Percentiles rank a stretch among this genome's conserved stretches.
Evolutionary conservation across 768 basidiomycete species (phyloP).

Genomic region (Suillus tomentosus): DNA sequence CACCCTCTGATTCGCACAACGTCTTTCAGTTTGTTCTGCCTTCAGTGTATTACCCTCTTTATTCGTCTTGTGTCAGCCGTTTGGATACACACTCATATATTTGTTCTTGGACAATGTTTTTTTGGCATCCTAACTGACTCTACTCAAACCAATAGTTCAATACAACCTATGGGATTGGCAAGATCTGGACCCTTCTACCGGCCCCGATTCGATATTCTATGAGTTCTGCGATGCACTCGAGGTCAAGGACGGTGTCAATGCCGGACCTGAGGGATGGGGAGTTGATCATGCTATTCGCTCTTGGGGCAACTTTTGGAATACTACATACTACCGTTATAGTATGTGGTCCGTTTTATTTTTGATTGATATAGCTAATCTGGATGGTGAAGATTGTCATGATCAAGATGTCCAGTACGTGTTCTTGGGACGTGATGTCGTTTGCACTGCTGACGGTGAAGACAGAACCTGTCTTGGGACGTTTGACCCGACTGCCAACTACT

Average conservation of each 20-base stretch:
- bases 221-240: constrained; percentile 43
- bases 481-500: constrained; percentile 40
- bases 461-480: constrained; percentile 45
- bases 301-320: constrained; percentile 62
- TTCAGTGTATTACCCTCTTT: neutral
- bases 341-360: constrained; percentile 21
- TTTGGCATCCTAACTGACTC: neutral
- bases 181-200: constrained; percentile 49
- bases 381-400: constrained; percentile 51
- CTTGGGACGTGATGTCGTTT: neutral
- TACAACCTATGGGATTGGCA: constrained; percentile 67
- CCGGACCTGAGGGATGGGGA: constrained; percentile 57
- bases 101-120: neutral
- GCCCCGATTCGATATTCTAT: constrained; percentile 39
- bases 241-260: constrained; percentile 40
- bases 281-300: constrained; percentile 58
- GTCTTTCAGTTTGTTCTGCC: neutral
- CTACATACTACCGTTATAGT: constrained; percentile 48
- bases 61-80: neutral
- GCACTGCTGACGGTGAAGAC: constrained; percentile 38
- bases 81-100: neutral
- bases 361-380: neutral
- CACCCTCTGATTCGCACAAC: neutral
- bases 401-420: constrained; percentile 47
- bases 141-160: constrained; percentile 25